Base-by-base conservation (phyloP, 2,329 filamentous ascomycete species). In the Scorias spongiosa region DNA sequence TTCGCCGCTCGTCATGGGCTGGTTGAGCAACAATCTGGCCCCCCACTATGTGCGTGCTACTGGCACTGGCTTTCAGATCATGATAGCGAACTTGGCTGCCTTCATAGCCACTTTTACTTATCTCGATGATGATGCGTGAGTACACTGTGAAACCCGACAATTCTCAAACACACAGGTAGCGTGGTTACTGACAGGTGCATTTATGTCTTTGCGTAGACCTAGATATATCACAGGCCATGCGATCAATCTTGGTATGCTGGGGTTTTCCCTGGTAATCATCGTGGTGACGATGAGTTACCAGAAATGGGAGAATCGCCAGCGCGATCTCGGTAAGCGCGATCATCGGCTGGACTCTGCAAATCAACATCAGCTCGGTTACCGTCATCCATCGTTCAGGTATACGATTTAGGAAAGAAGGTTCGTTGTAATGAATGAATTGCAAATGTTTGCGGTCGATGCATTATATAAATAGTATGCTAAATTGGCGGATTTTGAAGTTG, bases 21-120 rank as follows among this genome's bases (percentile, higher is more conserved):
- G 57, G 56, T 41, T 59, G 18, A 50, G 46, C 11, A 49, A 53
- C 42, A 60, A 59, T 42, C 49, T 61, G 4, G 56, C 61, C 8
- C 61, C 60, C 0, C 59, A 64, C 42, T 63, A 64, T 42, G 58
- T 62, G 10, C 51, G 62, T 36, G 61, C 60, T 2, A 62, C 60
- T 0, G 60, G 60, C 2, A 55, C 59, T 1, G 62, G 62, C 0
- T 51, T 60, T n/a, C 54, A 63, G 30, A 60, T 65, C 30, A 57
- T 57, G 32, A 48, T 65, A 30, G 59, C 58, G 2, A 64, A 63
- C 43, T 57, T 56, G 48, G 54, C 59, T 4, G 62, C 63, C 2
- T 67, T 67, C 42, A 56, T 64, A 12, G 63, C 59, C 5, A 62
- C 64, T 0, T 66, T 66, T 39, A 62, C 62, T 29, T 65, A 65